phyloP scores from a whole-genome alignment of 768 basidiomycete genomes.

The Naganishia kalamii region DNA sequence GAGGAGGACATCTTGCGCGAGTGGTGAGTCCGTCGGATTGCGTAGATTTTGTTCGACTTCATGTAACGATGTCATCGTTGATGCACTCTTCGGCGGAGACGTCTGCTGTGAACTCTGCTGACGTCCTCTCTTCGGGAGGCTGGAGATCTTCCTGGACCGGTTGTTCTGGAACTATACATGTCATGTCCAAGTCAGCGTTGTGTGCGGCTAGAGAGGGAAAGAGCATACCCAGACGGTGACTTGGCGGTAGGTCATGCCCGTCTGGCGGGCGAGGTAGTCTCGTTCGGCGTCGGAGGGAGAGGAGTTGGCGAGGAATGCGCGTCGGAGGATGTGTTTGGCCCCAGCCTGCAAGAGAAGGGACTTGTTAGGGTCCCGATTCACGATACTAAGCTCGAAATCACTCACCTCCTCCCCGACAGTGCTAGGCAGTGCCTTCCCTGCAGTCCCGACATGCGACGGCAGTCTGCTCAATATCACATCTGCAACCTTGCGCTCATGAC shows the following conservation, averaged over 20 bases:
- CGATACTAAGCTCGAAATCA: not conserved
- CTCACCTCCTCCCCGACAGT: not conserved
- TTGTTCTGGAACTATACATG: conserved; percentile 22
- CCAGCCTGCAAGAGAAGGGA: not conserved
- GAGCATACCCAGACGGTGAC: conserved; percentile 19
- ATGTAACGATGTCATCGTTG: not conserved
- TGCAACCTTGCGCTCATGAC: not conserved
- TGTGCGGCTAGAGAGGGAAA: not conserved
- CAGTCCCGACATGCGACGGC: not conserved
- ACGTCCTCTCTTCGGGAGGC: not conserved
- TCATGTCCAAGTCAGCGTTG: not conserved
- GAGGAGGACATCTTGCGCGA: conserved; percentile 3
- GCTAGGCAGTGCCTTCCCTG: no score
- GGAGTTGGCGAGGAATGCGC: conserved; percentile 7
- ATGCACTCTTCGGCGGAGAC: not conserved
- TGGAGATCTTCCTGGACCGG: conserved; percentile 5
- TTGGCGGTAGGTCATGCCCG: conserved; percentile 10
- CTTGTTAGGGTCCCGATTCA: not conserved
- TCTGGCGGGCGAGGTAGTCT: not conserved
- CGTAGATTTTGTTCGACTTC: conserved; percentile 11
- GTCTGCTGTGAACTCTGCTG: not conserved
- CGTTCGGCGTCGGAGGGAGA: conserved; percentile 13
- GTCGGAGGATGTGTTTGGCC: not conserved
- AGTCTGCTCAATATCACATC: not conserved
- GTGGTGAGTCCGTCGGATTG: conserved; percentile 14